A percentile compares a stretch with the other conserved stretches of the same genome.
Evolutionary conservation across 1,139 yeast genomes (phyloP).

Genomic region (Taphrina communis): DNA sequence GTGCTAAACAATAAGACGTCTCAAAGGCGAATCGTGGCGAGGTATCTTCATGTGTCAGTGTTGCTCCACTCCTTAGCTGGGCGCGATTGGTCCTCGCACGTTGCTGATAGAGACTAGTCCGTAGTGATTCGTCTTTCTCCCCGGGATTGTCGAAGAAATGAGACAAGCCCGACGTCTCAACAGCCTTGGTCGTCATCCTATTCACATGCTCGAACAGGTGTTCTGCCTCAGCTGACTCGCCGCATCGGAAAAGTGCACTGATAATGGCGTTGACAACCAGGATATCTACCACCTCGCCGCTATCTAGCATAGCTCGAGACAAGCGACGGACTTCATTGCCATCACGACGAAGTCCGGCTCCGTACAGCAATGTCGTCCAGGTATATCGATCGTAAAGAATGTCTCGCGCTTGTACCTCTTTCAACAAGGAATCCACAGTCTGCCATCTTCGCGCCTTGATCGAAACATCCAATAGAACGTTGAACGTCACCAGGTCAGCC

Average conservation of each 20-base stretch:
- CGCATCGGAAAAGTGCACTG: slow-evolving; percentile 26
- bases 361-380: slow-evolving; percentile 17
- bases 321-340: slow-evolving; percentile 19
- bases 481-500: slow-evolving; percentile 38
- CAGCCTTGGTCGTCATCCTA: not conserved
- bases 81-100: slow-evolving; percentile 22
- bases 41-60: slow-evolving; percentile 20
- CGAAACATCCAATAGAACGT: slow-evolving; percentile 34
- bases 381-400: slow-evolving; percentile 33
- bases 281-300: slow-evolving; percentile 39
- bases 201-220: slow-evolving; percentile 19
- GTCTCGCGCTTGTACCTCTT: slow-evolving; percentile 31
- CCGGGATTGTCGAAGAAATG: not conserved
- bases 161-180: not conserved
- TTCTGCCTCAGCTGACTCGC: slow-evolving; percentile 39
- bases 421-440: slow-evolving; percentile 18
- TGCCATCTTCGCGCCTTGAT: slow-evolving; percentile 31
- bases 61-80: slow-evolving; percentile 2
- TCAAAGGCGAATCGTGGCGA: slow-evolving; percentile 11
- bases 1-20: slow-evolving; percentile 12
- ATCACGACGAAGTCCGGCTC: slow-evolving; percentile 19
- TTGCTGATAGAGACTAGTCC: slow-evolving; percentile 23
- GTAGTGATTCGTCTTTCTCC: not conserved
- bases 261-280: slow-evolving; percentile 36
- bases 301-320: slow-evolving; percentile 16